These are phyloP conservation scores for Arbutus unedo DNA, from an alignment of 148 eudicot genomes.

Conservation along the genomic window DNA sequence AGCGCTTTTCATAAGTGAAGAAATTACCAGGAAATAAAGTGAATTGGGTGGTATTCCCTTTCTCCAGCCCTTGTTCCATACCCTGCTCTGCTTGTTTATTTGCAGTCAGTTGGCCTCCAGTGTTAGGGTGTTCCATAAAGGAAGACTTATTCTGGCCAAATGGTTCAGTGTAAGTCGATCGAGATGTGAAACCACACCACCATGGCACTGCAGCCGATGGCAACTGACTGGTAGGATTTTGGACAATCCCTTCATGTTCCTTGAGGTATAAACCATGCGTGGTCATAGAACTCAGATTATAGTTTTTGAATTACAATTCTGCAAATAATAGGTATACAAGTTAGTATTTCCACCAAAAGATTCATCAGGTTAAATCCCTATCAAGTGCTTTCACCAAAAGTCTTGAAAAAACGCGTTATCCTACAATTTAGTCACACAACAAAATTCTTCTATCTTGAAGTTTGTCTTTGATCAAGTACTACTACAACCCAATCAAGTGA, in stretches of 20 bases:
- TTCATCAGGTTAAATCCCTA: background rate
- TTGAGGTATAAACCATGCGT: slow-evolving; percentile 25
- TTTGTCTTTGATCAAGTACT: background rate
- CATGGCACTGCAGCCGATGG: slow-evolving; percentile 28
- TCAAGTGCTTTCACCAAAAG: background rate
- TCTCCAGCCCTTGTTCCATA: slow-evolving; percentile 12
- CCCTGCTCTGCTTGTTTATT: slow-evolving; percentile 7
- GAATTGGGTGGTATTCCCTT: slow-evolving; percentile 32
- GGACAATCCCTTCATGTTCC: slow-evolving; percentile 26
- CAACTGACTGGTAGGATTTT: slow-evolving; percentile 12
- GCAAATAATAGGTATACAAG: background rate
- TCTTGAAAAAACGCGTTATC: background rate
- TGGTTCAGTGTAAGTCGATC: slow-evolving; percentile 7
- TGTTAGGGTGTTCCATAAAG: background rate
- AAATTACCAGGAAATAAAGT: slow-evolving; percentile 34
- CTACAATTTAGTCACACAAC: background rate
- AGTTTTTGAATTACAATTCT: slow-evolving; percentile 11
- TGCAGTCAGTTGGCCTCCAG: slow-evolving; percentile 17
- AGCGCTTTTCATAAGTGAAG: slow-evolving; percentile 1
- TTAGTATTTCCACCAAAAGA: slow-evolving; percentile 4
- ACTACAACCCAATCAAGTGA: background rate
- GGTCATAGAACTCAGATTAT: slow-evolving; percentile 16
- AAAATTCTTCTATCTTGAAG: background rate
- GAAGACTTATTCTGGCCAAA: slow-evolving; percentile 23
- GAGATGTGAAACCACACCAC: slow-evolving; percentile 31